These are phyloP conservation scores for Solanum bulbocastanum DNA, from an alignment of 257 asterid genomes.

Conservation along the genomic window DNA sequence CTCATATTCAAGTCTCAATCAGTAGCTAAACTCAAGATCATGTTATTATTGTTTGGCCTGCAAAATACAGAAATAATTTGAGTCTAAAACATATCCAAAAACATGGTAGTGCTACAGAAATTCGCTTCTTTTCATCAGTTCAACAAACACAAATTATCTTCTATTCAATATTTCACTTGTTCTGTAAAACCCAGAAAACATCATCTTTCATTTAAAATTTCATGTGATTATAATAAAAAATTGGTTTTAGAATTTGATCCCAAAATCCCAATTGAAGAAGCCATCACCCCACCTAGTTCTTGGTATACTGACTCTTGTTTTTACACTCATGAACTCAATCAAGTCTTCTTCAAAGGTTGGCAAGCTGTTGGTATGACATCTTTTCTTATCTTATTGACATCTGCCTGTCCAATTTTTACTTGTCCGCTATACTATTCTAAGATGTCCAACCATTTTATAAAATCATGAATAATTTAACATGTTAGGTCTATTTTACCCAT, in stretches of 20 bases:
- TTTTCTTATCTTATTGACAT: not conserved
- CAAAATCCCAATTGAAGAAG: conserved; percentile 56
- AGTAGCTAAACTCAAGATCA: not conserved
- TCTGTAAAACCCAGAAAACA: not conserved
- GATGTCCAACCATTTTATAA: too few relatives aligned
- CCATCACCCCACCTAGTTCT: conserved; percentile 66
- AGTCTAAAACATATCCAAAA: not conserved
- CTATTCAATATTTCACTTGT: not conserved
- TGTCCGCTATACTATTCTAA: too few relatives aligned
- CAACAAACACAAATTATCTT: not conserved
- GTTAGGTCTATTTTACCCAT: too few relatives aligned
- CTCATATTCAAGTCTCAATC: not conserved
- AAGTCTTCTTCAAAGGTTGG: conserved; percentile 63
- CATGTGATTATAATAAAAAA: conserved; percentile 1
- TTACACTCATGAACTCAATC: conserved; percentile 49
- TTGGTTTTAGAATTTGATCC: conserved; percentile 51
- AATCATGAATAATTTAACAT: too few relatives aligned
- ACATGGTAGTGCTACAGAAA: not conserved
- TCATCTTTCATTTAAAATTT: not conserved
- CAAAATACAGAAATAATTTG: not conserved
- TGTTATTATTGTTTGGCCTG: not conserved
- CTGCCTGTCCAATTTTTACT: not conserved
- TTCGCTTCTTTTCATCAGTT: not conserved
- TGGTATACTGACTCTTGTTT: conserved; percentile 74
- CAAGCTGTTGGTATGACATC: conserved; percentile 33